Evolutionary conservation across 371 early-diverging fungal species (phyloP).

Genomic region (Lichtheimia ramosa): DNA sequence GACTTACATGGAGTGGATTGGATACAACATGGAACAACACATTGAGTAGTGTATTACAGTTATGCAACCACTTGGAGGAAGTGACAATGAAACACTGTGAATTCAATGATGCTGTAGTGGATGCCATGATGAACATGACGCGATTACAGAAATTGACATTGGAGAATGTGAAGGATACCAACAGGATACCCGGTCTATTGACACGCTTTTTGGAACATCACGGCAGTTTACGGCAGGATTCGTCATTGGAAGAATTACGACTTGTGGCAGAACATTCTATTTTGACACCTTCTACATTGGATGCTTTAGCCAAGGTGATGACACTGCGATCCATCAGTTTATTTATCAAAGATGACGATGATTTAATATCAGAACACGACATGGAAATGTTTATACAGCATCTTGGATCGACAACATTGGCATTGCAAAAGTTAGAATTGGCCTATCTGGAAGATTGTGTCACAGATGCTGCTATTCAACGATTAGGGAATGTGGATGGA

Average conservation of each 20-base stretch:
- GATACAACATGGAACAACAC: not conserved
- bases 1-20: not conserved
- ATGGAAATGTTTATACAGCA: not conserved
- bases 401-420: not conserved
- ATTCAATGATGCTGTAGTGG: not conserved
- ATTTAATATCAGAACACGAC: not conserved
- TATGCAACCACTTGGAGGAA: not conserved
- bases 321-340: not conserved
- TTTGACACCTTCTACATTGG: not conserved
- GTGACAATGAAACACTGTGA: not conserved
- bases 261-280: not conserved
- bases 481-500: not conserved
- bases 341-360: not conserved
- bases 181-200: not conserved
- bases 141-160: not conserved
- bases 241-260: not conserved
- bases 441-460: not conserved
- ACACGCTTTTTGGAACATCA: not conserved
- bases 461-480: not conserved
- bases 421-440: not conserved
- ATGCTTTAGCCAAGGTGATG: not conserved
- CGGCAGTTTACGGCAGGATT: slow-evolving; percentile 1
- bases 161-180: no score
- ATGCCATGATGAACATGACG: not conserved
- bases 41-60: not conserved